Evolutionary conservation across 2,329 filamentous ascomycete species (phyloP).

Genomic region (Colletotrichum sp.): DNA sequence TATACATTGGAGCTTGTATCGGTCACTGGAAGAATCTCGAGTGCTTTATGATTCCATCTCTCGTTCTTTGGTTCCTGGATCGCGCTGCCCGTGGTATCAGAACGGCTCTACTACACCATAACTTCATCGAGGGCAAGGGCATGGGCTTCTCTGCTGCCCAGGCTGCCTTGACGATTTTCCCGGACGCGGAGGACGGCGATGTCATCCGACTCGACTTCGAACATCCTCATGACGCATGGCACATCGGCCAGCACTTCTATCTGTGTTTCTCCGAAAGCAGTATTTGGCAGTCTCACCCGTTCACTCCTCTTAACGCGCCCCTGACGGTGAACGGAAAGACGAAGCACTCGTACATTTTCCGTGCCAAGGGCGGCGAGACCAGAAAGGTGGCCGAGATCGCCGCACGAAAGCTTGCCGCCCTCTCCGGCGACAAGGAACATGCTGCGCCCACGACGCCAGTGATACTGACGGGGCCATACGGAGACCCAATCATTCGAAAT

Average conservation of each 20-base stretch:
- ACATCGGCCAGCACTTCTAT: conserved; percentile 74
- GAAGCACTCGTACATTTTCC: conserved; percentile 61
- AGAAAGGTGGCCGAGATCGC: conserved; percentile 55
- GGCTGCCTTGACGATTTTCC: conserved; percentile 58
- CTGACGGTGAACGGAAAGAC: conserved; percentile 42
- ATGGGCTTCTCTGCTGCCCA: conserved; percentile 60
- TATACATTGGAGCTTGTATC: conserved; percentile 79
- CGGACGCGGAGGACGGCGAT: conserved; percentile 61
- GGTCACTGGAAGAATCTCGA: conserved; percentile 73
- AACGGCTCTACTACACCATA: conserved; percentile 65
- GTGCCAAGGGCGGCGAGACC: conserved; percentile 66
- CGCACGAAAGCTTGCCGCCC: conserved; percentile 36
- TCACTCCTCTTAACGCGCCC: conserved; percentile 67
- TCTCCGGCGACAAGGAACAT: neutral
- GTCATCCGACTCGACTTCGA: conserved; percentile 71
- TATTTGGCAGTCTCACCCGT: conserved; percentile 77
- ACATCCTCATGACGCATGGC: conserved; percentile 66
- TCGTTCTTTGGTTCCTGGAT: conserved; percentile 71
- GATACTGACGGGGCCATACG: conserved; percentile 69
- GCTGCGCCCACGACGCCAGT: conserved; percentile 52
- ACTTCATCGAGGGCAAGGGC: conserved; percentile 46
- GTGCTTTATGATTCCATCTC: conserved; percentile 71
- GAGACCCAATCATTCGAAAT: conserved; percentile 50
- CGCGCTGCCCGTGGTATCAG: conserved; percentile 63
- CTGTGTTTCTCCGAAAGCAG: conserved; percentile 70